These are phyloP conservation scores for Plasmodium vinckei DNA, from an alignment of 169 alveolate genomes.

Conservation along the genomic window DNA sequence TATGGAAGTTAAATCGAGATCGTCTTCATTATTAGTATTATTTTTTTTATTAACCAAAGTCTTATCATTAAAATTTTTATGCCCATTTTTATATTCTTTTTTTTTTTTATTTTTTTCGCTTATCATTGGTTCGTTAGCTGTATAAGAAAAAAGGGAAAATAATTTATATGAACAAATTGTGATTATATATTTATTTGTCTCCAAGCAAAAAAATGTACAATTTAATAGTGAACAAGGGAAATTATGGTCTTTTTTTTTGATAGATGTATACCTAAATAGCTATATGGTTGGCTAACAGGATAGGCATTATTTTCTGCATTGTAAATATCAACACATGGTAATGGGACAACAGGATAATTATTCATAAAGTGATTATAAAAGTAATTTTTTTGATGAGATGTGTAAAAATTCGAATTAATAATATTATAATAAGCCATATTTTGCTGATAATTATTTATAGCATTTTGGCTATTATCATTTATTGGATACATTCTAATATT, in stretches of 20 bases:
- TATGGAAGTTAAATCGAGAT: not conserved
- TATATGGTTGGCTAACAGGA: not conserved
- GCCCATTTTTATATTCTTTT: not conserved
- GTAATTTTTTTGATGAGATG: conserved; percentile 22
- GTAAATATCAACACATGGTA: conserved; percentile 18
- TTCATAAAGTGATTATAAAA: conserved; percentile 24
- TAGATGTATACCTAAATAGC: not conserved
- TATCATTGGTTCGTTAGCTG: not conserved
- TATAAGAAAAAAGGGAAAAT: no score
- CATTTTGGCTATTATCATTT: not conserved
- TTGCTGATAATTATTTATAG: conserved; percentile 20
- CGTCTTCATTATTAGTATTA: not conserved
- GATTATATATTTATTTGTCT: no score
- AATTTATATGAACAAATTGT: no score
- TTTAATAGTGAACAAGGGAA: no score
- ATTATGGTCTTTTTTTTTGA: not conserved
- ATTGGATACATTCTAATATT: conserved; percentile 21
- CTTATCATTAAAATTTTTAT: not conserved
- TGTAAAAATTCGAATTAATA: conserved; percentile 21
- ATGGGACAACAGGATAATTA: conserved; percentile 25
- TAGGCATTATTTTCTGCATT: conserved; percentile 2
- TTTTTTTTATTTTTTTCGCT: not conserved
- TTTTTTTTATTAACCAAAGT: not conserved
- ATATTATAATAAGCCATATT: conserved; percentile 27
- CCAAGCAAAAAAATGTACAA: no score